A percentile compares a stretch with the other conserved stretches of the same genome.
Conservation (phyloP, 805 yeast species). For the Yamadazyma scolyti region DNA sequence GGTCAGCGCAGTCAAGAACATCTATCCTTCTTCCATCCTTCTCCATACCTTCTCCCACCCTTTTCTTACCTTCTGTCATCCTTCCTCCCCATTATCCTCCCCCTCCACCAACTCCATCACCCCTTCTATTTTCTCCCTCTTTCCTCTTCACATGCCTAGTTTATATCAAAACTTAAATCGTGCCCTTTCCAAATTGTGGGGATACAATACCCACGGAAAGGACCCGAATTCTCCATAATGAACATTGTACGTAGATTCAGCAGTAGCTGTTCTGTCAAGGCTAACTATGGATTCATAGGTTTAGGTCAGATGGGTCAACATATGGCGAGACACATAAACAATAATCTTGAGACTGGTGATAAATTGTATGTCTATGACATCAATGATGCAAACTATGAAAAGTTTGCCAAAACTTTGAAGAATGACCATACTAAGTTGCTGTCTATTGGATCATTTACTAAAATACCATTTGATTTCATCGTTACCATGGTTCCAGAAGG, state of each 20-base stretch:
- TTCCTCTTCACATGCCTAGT: too few relatives aligned
- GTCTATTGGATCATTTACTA: too few relatives aligned
- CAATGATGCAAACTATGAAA: constrained; percentile 18
- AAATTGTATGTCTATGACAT: constrained; percentile 43
- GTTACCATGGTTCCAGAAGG: constrained; percentile 57
- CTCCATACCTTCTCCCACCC: too few relatives aligned
- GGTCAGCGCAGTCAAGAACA: too few relatives aligned
- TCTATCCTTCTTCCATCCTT: too few relatives aligned
- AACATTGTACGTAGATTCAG: constrained; percentile 3
- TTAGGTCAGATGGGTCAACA: constrained; percentile 56
- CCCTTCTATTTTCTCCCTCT: too few relatives aligned
- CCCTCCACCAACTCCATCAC: too few relatives aligned
- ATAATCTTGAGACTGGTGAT: constrained; percentile 34
- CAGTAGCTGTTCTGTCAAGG: constrained; percentile 1
- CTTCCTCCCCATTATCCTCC: too few relatives aligned
- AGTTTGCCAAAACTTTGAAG: constrained; percentile 9
- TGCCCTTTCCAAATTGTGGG: constrained; percentile 1
- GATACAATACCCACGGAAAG: constrained; percentile 1
- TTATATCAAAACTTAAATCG: too few relatives aligned
- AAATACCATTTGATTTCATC: constrained; percentile 30
- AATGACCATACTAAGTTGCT: too few relatives aligned
- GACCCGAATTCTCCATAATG: neutral
- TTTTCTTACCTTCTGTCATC: too few relatives aligned
- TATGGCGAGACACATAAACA: constrained; percentile 49
- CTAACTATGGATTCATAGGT: constrained; percentile 50